Evolutionary conservation across 1,139 yeast species (phyloP).

Genomic region (Neolecta irregularis): DNA sequence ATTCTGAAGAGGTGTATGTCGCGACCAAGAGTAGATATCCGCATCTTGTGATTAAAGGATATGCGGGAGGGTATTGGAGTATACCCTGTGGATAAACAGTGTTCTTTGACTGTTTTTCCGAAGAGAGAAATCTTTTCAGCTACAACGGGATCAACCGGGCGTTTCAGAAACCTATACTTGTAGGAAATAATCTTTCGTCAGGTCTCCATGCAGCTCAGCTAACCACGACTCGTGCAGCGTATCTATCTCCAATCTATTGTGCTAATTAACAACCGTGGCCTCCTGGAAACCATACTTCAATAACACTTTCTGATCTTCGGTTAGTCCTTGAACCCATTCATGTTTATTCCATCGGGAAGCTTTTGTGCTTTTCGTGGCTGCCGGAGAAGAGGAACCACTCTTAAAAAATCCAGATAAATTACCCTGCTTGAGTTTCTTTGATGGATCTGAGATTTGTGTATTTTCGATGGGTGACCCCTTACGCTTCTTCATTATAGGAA

Average conservation of each 20-base stretch:
- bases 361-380: background rate
- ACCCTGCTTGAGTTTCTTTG: too few species aligned
- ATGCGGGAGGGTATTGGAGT: background rate
- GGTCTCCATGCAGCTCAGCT: slow-evolving; percentile 46
- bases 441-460: too few species aligned
- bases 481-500: too few species aligned
- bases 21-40: slow-evolving; percentile 87
- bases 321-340: slow-evolving; percentile 39
- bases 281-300: slow-evolving; percentile 26
- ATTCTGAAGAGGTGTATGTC: slow-evolving; percentile 58
- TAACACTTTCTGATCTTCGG: slow-evolving; percentile 38
- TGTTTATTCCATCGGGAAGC: slow-evolving; percentile 32
- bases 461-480: too few species aligned
- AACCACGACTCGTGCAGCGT: slow-evolving; percentile 73
- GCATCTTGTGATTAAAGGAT: slow-evolving; percentile 16
- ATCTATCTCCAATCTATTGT: slow-evolving; percentile 41
- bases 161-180: background rate
- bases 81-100: slow-evolving; percentile 57
- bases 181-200: slow-evolving; percentile 71
- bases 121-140: slow-evolving; percentile 44
- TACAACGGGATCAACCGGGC: slow-evolving; percentile 23
- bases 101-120: slow-evolving; percentile 24
- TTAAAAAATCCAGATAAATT: too few species aligned
- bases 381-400: too few species aligned
- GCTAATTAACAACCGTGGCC: slow-evolving; percentile 6